These are phyloP conservation scores for Eutypella sp. DNA, from an alignment of 2,329 filamentous ascomycete species.

Conservation along the genomic window DNA sequence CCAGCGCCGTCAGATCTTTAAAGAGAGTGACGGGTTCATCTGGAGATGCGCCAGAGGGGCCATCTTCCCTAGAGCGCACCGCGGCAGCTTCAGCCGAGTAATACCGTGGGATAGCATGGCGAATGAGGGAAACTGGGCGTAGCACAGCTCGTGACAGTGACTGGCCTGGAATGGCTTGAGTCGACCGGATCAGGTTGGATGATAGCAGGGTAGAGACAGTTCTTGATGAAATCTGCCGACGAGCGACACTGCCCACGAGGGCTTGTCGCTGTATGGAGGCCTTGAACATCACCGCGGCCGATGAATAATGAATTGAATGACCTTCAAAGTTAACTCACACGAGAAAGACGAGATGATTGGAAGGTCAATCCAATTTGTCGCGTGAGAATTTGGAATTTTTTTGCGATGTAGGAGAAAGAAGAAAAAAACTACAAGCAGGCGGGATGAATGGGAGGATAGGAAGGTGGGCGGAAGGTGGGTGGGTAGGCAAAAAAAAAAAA, in stretches of 20 bases:
- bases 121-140: conserved; percentile 6
- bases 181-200: too few relatives aligned
- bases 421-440: too few relatives aligned
- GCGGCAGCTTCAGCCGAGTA: conserved; percentile 19
- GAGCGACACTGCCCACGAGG: conserved; percentile 21
- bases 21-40: conserved; percentile 35
- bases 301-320: too few relatives aligned
- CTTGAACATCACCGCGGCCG: conserved; percentile 19
- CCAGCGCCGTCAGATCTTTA: conserved; percentile 36
- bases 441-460: too few relatives aligned
- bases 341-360: too few relatives aligned
- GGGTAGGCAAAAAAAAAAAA: too few relatives aligned
- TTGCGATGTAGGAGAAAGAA: background rate
- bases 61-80: conserved; percentile 10
- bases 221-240: conserved; percentile 21
- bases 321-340: too few relatives aligned
- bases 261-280: conserved; percentile 24
- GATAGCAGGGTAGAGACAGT: too few relatives aligned
- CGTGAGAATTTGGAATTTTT: too few relatives aligned
- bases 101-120: conserved; percentile 14
- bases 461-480: too few relatives aligned
- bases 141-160: conserved; percentile 9
- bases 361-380: too few relatives aligned
- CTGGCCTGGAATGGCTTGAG: conserved; percentile 5
- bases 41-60: conserved; percentile 7